phyloP scores from a whole-genome alignment of 169 alveolate species.

The Cryptosporidium felis region DNA sequence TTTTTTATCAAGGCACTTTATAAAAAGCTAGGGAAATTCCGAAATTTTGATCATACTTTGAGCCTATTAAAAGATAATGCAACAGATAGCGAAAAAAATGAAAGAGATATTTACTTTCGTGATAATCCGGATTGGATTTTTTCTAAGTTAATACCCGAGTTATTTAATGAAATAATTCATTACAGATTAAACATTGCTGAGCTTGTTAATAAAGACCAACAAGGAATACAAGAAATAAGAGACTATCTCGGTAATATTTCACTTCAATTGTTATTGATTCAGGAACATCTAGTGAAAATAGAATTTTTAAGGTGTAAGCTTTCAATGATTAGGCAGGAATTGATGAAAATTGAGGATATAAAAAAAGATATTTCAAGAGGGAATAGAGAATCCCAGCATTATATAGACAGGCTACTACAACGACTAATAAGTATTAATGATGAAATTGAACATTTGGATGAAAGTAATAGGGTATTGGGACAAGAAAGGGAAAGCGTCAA shows the following conservation, averaged over 20 bases:
- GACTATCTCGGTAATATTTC: constrained; percentile 60
- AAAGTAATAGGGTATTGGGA: constrained; percentile 31
- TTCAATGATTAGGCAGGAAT: constrained; percentile 66
- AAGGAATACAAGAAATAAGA: constrained; percentile 57
- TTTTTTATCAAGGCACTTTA: constrained; percentile 62
- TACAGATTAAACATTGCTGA: constrained; percentile 50
- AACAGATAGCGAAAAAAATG: not conserved
- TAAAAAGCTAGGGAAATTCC: constrained; percentile 38
- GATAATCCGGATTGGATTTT: constrained; percentile 67
- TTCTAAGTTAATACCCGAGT: constrained; percentile 57
- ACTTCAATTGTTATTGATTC: constrained; percentile 50
- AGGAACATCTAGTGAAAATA: constrained; percentile 56
- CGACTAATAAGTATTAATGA: constrained; percentile 61
- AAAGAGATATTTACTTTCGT: not conserved
- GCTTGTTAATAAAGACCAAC: constrained; percentile 62
- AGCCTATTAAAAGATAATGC: not conserved
- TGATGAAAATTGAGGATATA: constrained; percentile 59
- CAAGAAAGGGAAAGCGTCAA: constrained; percentile 21
- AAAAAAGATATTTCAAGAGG: constrained; percentile 67
- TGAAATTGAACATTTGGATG: constrained; percentile 59
- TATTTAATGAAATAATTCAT: constrained; percentile 57
- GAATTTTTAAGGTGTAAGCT: constrained; percentile 65
- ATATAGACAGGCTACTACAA: constrained; percentile 49
- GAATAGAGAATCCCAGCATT: constrained; percentile 59
- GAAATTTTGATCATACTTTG: not conserved